Conservation (phyloP, 139 green algal species). For the Chlorella vulgaris region DNA sequence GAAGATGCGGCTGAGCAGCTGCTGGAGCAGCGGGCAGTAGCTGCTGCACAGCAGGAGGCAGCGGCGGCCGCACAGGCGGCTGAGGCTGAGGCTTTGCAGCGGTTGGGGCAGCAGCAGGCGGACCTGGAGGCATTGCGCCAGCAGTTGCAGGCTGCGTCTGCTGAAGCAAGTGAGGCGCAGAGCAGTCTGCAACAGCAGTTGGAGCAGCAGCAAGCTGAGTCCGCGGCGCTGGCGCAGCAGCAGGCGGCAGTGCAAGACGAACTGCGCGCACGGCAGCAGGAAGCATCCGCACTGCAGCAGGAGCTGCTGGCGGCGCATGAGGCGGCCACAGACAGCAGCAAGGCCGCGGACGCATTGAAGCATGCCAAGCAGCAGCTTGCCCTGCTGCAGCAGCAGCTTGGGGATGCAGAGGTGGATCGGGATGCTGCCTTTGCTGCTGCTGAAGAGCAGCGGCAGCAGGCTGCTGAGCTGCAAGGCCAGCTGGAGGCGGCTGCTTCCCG, state of each 20-base stretch:
- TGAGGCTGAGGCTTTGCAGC: background rate
- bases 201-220: constrained; percentile 8
- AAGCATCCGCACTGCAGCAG: background rate
- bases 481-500: background rate
- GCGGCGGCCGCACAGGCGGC: background rate
- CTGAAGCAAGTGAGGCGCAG: background rate
- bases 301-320: constrained; percentile 4
- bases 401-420: background rate
- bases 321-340: background rate
- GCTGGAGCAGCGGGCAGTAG: background rate
- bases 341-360: background rate
- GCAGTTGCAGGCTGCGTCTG: background rate
- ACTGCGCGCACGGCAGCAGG: background rate
- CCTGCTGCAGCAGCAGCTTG: background rate
- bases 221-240: background rate
- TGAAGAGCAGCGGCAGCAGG: background rate
- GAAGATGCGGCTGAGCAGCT: background rate
- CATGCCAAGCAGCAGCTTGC: background rate
- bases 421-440: background rate
- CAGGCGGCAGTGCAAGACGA: background rate
- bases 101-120: background rate
- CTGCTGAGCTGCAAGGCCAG: background rate
- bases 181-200: background rate
- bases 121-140: background rate
- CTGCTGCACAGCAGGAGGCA: background rate